Conservation (phyloP, 108 stramenopile genomes). For the Cyclotella distinguenda region DNA sequence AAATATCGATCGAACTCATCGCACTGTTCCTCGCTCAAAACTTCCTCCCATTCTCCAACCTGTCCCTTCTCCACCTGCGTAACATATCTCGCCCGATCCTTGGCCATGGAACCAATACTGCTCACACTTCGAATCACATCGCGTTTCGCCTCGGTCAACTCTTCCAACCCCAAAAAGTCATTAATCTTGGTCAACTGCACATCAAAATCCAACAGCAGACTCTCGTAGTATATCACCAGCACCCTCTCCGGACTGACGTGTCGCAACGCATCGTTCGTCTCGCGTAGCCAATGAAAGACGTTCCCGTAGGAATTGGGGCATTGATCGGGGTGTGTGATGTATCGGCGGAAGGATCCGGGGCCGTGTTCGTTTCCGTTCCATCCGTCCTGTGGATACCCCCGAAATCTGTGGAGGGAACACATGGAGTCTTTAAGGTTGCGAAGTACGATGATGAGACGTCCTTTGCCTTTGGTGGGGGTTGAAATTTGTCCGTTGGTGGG, state of each 20-base stretch:
- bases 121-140: constrained; percentile 8
- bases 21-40: constrained; percentile 24
- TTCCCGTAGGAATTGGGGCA: constrained; percentile 37
- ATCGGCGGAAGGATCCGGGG: constrained; percentile 34
- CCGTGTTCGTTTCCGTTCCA: constrained; percentile 41
- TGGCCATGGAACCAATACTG: neutral
- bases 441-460: constrained; percentile 25
- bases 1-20: constrained; percentile 24
- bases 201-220: constrained; percentile 21
- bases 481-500: neutral
- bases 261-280: constrained; percentile 9
- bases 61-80: constrained; percentile 6
- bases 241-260: constrained; percentile 9
- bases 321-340: constrained; percentile 8
- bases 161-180: constrained; percentile 16
- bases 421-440: constrained; percentile 35
- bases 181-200: constrained; percentile 15
- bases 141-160: constrained; percentile 14
- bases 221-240: constrained; percentile 37
- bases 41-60: constrained; percentile 28
- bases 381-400: constrained; percentile 24
- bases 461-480: constrained; percentile 8
- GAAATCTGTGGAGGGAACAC: constrained; percentile 34
- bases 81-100: neutral
- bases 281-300: constrained; percentile 28